Evolutionary conservation across 176 grass and related monocot genomes (phyloP), one percentile per base, ranked within the genome.

Genomic region (Triticum turgidum): DNA sequence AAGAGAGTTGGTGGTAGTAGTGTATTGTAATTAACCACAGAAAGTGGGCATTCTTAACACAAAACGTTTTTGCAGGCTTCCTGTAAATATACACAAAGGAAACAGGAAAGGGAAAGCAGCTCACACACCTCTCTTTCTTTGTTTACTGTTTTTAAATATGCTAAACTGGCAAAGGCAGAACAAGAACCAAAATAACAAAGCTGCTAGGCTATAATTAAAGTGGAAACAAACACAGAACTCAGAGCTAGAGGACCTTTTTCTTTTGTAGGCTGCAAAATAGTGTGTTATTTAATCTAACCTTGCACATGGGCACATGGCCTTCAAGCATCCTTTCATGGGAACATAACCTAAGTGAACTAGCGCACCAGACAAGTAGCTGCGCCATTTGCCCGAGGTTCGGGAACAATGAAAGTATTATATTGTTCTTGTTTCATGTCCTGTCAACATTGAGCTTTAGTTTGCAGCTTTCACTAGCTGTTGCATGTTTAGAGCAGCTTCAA

Each of bases 121-220:
- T 86, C 79, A 47, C 41, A 79, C 67, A n/a, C 76, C 67, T 76
- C 71, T 76, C 18, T 42, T 86, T 33, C 75, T 54, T 82, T 84
- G 24, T 87, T 42, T 85, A 58, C 82, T 75, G 37, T 68, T 88
- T 85, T 88, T 69, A 54, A 80, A 90, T 83, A 88, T 80, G 78
- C 33, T 66, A 83, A 76, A 88, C 79, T 68, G 17, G 65, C 56
- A 81, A 93, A 86, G 86, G 82, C 61, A 79, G 63, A 88, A 65
- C 72, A 86, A 34, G 83, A 88, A 21, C 38, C 45, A 69, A 87
- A 88, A 83, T 18, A 22, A 81, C 75, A 90, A 93, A 90, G 88
- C 86, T 90, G 86, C 73, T 24, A 80, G 47, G 65, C 69, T 21
- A 93, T 88, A 93, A 58, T 83, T 88, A 88, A 86, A 90, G 79